phyloP scores from a whole-genome alignment of 352 stramenopile species.

The Globisporangium barbulae region DNA sequence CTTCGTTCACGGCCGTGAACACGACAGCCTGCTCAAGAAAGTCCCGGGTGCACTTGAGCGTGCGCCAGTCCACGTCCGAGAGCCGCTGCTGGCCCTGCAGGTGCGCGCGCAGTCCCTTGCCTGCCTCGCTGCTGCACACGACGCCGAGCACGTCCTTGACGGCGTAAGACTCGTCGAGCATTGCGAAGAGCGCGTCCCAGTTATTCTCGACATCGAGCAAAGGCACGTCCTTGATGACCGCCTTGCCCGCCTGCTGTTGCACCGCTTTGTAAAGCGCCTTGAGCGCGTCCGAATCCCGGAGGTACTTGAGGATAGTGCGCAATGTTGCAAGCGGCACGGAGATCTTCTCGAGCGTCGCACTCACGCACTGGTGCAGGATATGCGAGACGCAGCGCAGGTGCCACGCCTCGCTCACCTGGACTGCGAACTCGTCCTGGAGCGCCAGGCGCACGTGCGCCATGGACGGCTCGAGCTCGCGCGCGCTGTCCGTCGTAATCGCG shows the following conservation, averaged over 20 bases:
- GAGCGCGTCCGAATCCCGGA: conserved; percentile 4
- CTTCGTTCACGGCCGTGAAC: background rate
- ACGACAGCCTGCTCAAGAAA: conserved; percentile 6
- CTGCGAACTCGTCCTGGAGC: conserved; percentile 2
- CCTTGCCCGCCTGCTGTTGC: background rate
- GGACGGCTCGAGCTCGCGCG: background rate
- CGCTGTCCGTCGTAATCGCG: conserved; percentile 13
- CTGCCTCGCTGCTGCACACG: conserved; percentile 8
- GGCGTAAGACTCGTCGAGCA: conserved; percentile 9
- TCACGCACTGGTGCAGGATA: conserved; percentile 6
- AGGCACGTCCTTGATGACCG: background rate
- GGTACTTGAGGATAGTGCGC: conserved; percentile 5
- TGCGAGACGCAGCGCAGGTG: conserved; percentile 10
- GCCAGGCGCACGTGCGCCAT: background rate
- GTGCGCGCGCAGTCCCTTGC: background rate
- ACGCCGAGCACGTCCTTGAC: conserved; percentile 7
- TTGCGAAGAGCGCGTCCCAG: conserved; percentile 10
- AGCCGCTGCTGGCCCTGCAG: background rate
- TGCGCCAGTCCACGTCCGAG: conserved; percentile 7
- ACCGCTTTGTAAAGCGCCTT: too few species aligned
- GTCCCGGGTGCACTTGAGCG: conserved; percentile 12
- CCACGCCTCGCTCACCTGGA: conserved; percentile 1
- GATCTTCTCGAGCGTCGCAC: background rate
- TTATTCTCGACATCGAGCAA: conserved; percentile 4
- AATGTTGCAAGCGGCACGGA: background rate